These are phyloP conservation scores for Rhizophagus clarus DNA, from an alignment of 192 early-diverging fungal genomes.

Conservation along the genomic window DNA sequence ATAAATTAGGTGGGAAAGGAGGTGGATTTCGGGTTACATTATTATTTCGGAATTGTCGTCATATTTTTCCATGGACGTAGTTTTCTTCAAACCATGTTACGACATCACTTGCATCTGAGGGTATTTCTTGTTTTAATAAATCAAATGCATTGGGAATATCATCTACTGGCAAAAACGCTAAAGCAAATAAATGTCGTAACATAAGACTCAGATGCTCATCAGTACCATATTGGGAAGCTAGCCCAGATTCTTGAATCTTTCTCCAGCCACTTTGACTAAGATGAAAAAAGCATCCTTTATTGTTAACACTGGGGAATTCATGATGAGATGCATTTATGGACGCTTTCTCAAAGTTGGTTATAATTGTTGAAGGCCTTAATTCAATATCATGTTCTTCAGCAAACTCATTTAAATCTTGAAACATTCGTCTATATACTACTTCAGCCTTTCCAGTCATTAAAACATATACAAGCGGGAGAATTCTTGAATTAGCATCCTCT, in stretches of 20 bases:
- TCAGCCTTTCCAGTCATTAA: neutral
- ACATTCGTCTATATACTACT: neutral
- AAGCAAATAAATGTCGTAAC: neutral
- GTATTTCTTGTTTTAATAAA: too few species aligned
- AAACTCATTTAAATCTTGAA: slow-evolving; percentile 2
- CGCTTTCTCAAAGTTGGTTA: slow-evolving; percentile 1
- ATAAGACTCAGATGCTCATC: neutral
- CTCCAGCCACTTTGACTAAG: neutral
- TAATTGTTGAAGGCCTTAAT: neutral
- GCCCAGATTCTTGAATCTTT: neutral
- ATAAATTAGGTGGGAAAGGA: neutral
- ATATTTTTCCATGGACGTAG: neutral
- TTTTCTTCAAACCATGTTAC: too few species aligned
- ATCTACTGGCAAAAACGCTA: too few species aligned
- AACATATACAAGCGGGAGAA: neutral
- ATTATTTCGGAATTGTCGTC: neutral
- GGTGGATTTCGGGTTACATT: neutral
- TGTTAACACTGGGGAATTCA: neutral
- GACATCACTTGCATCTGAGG: too few species aligned
- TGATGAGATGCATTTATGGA: neutral
- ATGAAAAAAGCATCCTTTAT: neutral
- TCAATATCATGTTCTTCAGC: neutral
- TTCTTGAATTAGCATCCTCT: neutral
- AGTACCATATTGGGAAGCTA: neutral
- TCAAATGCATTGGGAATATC: too few species aligned